Evolutionary conservation across 2,329 filamentous ascomycete species (phyloP).

Genomic region (Huntiella bhutanensis): DNA sequence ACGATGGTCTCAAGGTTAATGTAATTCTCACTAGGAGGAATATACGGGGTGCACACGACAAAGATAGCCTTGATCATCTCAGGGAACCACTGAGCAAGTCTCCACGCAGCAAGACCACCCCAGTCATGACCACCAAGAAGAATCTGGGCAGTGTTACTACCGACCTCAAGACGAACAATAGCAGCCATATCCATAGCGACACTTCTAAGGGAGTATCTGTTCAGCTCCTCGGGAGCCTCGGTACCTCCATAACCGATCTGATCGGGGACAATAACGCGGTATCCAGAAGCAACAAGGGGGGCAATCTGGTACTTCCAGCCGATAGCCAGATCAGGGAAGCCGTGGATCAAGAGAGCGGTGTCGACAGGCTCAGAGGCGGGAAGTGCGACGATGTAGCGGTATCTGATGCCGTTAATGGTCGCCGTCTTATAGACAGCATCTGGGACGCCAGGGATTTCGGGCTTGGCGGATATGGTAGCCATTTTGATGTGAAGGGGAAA

Average conservation of each 20-base stretch:
- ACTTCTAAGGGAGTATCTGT: constrained; percentile 51
- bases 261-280: constrained; percentile 68
- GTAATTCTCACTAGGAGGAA: constrained; percentile 31
- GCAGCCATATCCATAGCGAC: constrained; percentile 57
- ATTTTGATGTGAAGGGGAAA: neutral
- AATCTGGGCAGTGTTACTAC: constrained; percentile 30
- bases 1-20: constrained; percentile 41
- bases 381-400: constrained; percentile 42
- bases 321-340: constrained; percentile 66
- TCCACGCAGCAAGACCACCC: constrained; percentile 64
- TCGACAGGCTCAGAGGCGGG: constrained; percentile 24
- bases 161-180: constrained; percentile 39
- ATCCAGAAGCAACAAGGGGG: constrained; percentile 47
- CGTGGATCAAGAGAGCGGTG: constrained; percentile 44
- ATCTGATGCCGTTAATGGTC: constrained; percentile 35
- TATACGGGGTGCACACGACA: constrained; percentile 62
- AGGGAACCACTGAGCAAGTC: constrained; percentile 54
- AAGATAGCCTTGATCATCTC: constrained; percentile 57
- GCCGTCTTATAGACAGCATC: constrained; percentile 20
- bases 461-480: no score
- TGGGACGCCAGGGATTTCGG: constrained; percentile 20
- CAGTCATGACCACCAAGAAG: constrained; percentile 87
- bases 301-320: constrained; percentile 88
- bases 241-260: constrained; percentile 74
- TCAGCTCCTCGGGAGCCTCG: constrained; percentile 41